Base-by-base conservation (phyloP, 306 rosid genomes). In the Fragaria vesca region DNA sequence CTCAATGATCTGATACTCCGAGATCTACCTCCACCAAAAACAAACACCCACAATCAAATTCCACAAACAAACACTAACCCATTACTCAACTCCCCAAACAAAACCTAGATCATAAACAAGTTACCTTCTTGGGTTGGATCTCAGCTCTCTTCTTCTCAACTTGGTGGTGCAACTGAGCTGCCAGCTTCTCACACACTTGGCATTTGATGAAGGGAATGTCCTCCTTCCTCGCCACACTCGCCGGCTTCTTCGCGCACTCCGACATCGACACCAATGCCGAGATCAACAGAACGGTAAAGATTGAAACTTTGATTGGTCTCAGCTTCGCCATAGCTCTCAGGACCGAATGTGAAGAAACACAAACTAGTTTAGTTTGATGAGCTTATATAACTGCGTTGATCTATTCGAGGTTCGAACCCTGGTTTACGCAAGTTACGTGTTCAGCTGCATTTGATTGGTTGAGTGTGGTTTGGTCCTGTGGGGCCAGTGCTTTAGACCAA, bases 1-100 rank as follows among this genome's bases (percentile, higher is more conserved):
- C 88, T 95, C 97, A 81, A 95, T 95, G 43, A 95, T 89, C 76
- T 92, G 91, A 84, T 84, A 86, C 86, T 95, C 98, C 68, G 97
- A 92, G 89, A 92, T 92, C 98, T 91, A 84, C 42, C 42, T 5
- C 42, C 42, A 38, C 42, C 42, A 38, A 38, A 38, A 38, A 38
- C 42, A 38, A 38, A 38, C 40, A 24, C 66, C 75, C 78, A 75
- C 50, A 65, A 38, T 72, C 75, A 85, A 63, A 73, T 55, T 58
- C 60, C 26, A 28, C 2, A 51, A 80, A 55, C 70, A 12, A 40
- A 18, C 43, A 28, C 75, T 76, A n/a, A 46, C 78, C 83, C 62
- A 79, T 12, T 16, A 36, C 77, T 30, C 51, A 50, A 79, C 12
- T 66, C 71, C 83, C 58, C 66, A 76, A 10, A 12, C 67, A 62